Conservation (phyloP, 352 stramenopile genomes). For the Halophytophthora polymorphica region DNA sequence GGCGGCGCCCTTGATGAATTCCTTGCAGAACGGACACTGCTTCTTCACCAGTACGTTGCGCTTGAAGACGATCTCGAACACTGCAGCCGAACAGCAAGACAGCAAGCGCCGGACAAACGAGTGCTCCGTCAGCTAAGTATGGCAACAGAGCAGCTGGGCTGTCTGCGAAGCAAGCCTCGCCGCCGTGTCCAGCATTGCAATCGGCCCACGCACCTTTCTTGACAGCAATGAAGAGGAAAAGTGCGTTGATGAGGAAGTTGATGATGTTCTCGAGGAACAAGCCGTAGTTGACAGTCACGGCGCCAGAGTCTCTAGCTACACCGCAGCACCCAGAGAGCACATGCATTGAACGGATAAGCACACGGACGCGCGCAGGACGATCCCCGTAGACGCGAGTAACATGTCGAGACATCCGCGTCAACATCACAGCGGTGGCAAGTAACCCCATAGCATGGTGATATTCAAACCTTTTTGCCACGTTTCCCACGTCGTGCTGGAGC, state of each 20-base stretch:
- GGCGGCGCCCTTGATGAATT: conserved; percentile 61
- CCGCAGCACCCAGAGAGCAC: background rate
- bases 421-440: background rate
- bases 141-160: background rate
- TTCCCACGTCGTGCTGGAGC: conserved; percentile 49
- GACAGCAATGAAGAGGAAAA: conserved; percentile 70
- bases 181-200: too few relatives aligned
- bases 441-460: background rate
- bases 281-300: conserved; percentile 69
- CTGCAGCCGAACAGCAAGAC: conserved; percentile 14
- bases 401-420: too few relatives aligned
- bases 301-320: conserved; percentile 49
- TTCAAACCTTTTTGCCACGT: conserved; percentile 59
- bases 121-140: background rate
- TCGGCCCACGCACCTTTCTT: conserved; percentile 64
- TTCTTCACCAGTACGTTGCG: conserved; percentile 62
- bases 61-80: conserved; percentile 59
- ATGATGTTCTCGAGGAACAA: conserved; percentile 66
- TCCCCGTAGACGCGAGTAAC: too few relatives aligned
- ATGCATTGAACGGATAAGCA: background rate
- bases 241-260: conserved; percentile 71
- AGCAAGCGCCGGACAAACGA: background rate
- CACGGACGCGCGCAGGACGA: too few relatives aligned
- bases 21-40: conserved; percentile 63
- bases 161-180: background rate